Evolutionary conservation across 208 protist genomes (phyloP), one percentile per base, ranked within the genome.

Genomic region (Leishmania lainsoni): DNA sequence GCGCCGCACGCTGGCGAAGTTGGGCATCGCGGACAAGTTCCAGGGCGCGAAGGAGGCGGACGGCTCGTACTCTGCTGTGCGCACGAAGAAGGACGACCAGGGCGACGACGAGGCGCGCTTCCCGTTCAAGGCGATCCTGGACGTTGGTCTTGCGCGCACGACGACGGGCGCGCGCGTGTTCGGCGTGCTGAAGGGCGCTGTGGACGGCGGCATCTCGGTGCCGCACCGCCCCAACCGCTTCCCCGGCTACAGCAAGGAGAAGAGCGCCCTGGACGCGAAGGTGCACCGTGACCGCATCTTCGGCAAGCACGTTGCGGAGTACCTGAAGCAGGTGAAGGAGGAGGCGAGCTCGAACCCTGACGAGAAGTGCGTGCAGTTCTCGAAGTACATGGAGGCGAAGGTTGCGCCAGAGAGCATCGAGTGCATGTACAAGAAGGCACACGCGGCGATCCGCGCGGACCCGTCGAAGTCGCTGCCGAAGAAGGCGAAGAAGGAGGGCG

Each of bases 121-220:
- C 87, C 98, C 99, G 78, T 99, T 99, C 98, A 98, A 97, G 81
- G 92, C 92, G 78, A 93, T 98, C 90, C 96, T 99, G 54, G 99
- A 99, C 92, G 92, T 99, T 70, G 99, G 99, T 90, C 96, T 99
- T 54, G 86, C 90, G 48, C 90, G 97, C 89, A 99, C 99, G 82
- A 99, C 98, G 54, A 99, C 99, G 75, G 99, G 99, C 81, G 90
- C 95, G 49, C 90, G 90, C 65, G 87, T 99, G 72, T 99, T 98
- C 82, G 94, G 90, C 86, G 93, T 95, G 79, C 78, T 98, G 80
- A 99, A 99, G 95, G 99, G 99, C 88, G 98, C 98, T 56, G 93
- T 97, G 84, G 99, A 99, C 89, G 99, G 99, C 89, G 99, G 99
- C 79, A 84, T 99, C 42, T 84, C 98, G 65, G 90, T 99, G 54